Base-by-base conservation (phyloP, 1,284 basidiomycete genomes). In the Microbotryum intermedium region DNA sequence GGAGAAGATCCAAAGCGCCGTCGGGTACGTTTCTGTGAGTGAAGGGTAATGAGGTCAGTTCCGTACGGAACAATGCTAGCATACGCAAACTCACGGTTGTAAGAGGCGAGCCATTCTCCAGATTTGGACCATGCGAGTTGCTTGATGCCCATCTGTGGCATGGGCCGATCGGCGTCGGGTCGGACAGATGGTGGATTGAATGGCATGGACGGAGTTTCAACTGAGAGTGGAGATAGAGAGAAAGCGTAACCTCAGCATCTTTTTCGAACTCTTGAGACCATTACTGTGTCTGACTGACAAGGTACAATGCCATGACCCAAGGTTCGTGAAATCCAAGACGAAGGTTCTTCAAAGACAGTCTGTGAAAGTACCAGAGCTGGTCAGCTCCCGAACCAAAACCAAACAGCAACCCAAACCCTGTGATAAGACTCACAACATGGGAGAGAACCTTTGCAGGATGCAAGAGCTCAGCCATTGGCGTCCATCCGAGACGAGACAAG, bases 281-380 rank as follows among this genome's bases (percentile, higher is more conserved):
- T 20, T 42, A 18, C 4, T 29, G 48, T 49, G 4, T n/a, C 57
- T 16, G n/a, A 39, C 61, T 51, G 23, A 62, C 69, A 65, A 10
- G 64, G 26, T 4, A 74, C 68, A 51, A 74, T 74, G 16, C 73
- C 73, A 23, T 67, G 66, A 8, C 69, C 71, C 5, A 67, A 47
- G 4, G 72, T 74, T 39, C 68, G 66, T 45, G 73, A 71, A 0
- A 73, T 67, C 72, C 72, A 73, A 13, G 58, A 67, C 4, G 50
- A 21, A 10, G 72, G 72, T 51, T 74, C 73, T 7, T 59, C 57
- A 70, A 72, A 75, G 7, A 68, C 65, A 21, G 34, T 44, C 57
- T 57, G 43, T 25, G 59, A 20, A 70, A 56, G 20, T 69, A 52
- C n/a, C 67, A 64, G 26, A 16, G 9, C 2, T 20, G 25, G 6